Evolutionary conservation across 805 yeast species (phyloP).

Genomic region (Spathaspora passalidarum): DNA sequence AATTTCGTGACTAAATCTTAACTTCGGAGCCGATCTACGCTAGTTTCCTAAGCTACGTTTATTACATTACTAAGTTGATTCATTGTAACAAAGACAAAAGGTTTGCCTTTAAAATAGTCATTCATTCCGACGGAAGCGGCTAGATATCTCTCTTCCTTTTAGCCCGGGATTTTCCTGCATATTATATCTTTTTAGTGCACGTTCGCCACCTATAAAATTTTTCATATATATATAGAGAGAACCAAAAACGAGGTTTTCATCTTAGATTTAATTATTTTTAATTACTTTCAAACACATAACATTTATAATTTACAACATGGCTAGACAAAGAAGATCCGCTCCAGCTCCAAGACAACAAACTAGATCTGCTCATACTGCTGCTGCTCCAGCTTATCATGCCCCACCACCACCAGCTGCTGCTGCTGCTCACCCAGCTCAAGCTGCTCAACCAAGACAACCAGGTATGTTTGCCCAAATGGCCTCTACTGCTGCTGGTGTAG

Average conservation of each 20-base stretch:
- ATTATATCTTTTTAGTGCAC: conserved; percentile 1
- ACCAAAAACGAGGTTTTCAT: no score
- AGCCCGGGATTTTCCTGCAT: conserved; percentile 1
- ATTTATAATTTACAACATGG: conserved; percentile 21
- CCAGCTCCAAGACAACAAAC: conserved; percentile 50
- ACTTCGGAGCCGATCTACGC: background rate
- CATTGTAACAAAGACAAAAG: no score
- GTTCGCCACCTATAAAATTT: conserved; percentile 6
- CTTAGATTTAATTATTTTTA: background rate
- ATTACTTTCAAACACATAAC: background rate
- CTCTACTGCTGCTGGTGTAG: conserved; percentile 98
- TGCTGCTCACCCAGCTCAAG: conserved; percentile 50
- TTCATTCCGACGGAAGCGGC: background rate
- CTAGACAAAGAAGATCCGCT: conserved; percentile 55
- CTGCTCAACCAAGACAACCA: conserved; percentile 58
- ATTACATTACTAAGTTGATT: background rate
- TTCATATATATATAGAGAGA: background rate
- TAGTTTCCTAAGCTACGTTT: background rate
- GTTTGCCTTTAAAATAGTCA: no score
- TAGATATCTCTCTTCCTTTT: background rate
- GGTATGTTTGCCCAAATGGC: conserved; percentile 98
- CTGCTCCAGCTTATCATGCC: conserved; percentile 44
- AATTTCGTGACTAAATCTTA: no score
- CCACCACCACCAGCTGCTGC: conserved; percentile 20
- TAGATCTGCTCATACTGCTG: conserved; percentile 77